Percentiles rank a stretch among this genome's conserved stretches.
phyloP scores from a whole-genome alignment of 148 eudicot genomes.

The Cornus kousa region DNA sequence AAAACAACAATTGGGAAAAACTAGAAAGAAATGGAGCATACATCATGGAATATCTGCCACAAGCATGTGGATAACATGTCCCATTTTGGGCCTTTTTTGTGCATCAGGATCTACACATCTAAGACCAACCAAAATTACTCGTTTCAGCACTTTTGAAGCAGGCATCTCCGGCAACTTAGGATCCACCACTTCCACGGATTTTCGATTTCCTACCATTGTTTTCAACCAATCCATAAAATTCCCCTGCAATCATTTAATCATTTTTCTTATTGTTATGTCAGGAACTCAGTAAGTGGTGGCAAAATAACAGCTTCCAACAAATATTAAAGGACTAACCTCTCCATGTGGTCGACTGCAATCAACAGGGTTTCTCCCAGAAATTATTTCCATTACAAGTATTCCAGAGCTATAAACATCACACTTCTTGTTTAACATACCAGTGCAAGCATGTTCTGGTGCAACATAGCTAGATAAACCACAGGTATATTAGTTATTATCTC shows the following conservation, averaged over 20 bases:
- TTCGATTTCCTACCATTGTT: slow-evolving; percentile 71
- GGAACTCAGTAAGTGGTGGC: neutral
- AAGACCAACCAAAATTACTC: slow-evolving; percentile 72
- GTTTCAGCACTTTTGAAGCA: slow-evolving; percentile 70
- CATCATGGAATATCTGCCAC: slow-evolving; percentile 73
- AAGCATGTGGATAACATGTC: slow-evolving; percentile 89
- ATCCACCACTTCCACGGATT: slow-evolving; percentile 83
- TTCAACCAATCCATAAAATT: slow-evolving; percentile 84
- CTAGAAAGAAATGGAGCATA: slow-evolving; percentile 22
- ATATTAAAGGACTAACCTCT: slow-evolving; percentile 42
- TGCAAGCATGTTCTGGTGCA: slow-evolving; percentile 89
- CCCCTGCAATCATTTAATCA: slow-evolving; percentile 39
- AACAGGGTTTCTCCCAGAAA: slow-evolving; percentile 79
- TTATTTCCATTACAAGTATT: slow-evolving; percentile 79
- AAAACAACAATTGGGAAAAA: slow-evolving; percentile 1
- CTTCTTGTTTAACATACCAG: slow-evolving; percentile 85
- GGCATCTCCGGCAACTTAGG: slow-evolving; percentile 76
- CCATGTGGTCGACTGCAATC: slow-evolving; percentile 78
- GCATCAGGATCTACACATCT: slow-evolving; percentile 82
- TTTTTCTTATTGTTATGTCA: neutral
- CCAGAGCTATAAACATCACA: slow-evolving; percentile 84
- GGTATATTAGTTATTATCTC: neutral
- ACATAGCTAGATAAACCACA: slow-evolving; percentile 52
- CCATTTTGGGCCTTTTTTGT: slow-evolving; percentile 86
- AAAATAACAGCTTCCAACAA: neutral